Conservation (phyloP, 2,329 filamentous ascomycete species). For the Ophiosphaerella narmari region DNA sequence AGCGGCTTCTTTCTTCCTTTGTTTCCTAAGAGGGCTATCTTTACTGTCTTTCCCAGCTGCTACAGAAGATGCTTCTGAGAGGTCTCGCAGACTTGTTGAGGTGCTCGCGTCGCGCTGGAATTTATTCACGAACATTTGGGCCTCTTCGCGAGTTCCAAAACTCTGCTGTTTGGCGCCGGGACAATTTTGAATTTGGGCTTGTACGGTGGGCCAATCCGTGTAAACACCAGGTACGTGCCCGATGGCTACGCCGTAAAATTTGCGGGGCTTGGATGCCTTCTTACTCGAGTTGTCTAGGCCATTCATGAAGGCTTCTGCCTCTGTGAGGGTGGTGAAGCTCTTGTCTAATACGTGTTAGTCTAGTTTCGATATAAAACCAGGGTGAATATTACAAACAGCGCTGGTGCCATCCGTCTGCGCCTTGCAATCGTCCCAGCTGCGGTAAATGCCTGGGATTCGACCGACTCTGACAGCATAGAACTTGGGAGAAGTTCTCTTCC, state of each 20-base stretch:
- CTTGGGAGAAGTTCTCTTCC: slow-evolving; percentile 60
- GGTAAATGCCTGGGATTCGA: slow-evolving; percentile 65
- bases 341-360: slow-evolving; percentile 63
- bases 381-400: slow-evolving; percentile 35
- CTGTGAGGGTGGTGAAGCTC: slow-evolving; percentile 72
- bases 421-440: slow-evolving; percentile 66
- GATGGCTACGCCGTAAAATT: slow-evolving; percentile 65
- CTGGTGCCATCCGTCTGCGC: slow-evolving; percentile 64
- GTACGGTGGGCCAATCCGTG: slow-evolving; percentile 69
- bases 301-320: slow-evolving; percentile 80
- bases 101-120: slow-evolving; percentile 33
- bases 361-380: not conserved
- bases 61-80: slow-evolving; percentile 31
- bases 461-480: slow-evolving; percentile 69
- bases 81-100: slow-evolving; percentile 32
- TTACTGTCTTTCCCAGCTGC: slow-evolving; percentile 17
- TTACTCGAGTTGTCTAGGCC: slow-evolving; percentile 52
- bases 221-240: slow-evolving; percentile 66
- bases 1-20: slow-evolving; percentile 38
- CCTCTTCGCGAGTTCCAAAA: slow-evolving; percentile 64
- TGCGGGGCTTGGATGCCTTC: slow-evolving; percentile 48
- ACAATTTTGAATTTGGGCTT: slow-evolving; percentile 74
- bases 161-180: slow-evolving; percentile 64
- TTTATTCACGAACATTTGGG: slow-evolving; percentile 71
- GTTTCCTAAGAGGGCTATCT: slow-evolving; percentile 41